These are phyloP conservation scores for Starmerella kuoi DNA, from an alignment of 805 yeast genomes.

Conservation along the genomic window DNA sequence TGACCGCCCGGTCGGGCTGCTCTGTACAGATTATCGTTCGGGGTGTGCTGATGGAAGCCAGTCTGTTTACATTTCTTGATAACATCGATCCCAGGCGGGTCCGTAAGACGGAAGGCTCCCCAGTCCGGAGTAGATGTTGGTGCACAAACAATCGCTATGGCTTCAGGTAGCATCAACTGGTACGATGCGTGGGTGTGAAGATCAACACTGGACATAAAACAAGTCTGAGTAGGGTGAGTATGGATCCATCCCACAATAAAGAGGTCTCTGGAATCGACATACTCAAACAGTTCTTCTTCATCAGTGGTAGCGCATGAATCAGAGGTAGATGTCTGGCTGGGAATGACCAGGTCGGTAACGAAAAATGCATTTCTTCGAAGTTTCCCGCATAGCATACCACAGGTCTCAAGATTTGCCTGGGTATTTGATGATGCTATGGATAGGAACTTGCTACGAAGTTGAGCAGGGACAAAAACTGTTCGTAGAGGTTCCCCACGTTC, in stretches of 20 bases:
- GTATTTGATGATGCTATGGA: conserved; percentile 42
- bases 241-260: conserved; percentile 67
- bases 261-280: conserved; percentile 42
- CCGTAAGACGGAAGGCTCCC: conserved; percentile 51
- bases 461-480: conserved; percentile 39
- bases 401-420: conserved; percentile 41
- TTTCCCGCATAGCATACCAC: conserved; percentile 56
- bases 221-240: conserved; percentile 64
- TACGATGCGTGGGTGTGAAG: conserved; percentile 57
- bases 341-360: conserved; percentile 48
- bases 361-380: conserved; percentile 51
- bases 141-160: conserved; percentile 55
- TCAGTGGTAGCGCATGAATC: conserved; percentile 51
- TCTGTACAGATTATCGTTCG: conserved; percentile 35
- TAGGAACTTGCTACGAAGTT: conserved; percentile 36
- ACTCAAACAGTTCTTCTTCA: conserved; percentile 47
- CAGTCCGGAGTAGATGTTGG: conserved; percentile 39
- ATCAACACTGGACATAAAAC: conserved; percentile 54
- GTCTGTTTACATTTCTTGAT: conserved; percentile 43
- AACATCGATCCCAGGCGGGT: conserved; percentile 50
- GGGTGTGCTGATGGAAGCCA: conserved; percentile 51
- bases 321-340: conserved; percentile 49
- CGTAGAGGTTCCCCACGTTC: conserved; percentile 28
- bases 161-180: conserved; percentile 58
- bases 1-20: conserved; percentile 19